Percentiles rank a stretch among this genome's conserved stretches.
phyloP scores from a whole-genome alignment of 202 grass and related monocot genomes.

The Cymbopogon flexuosus region DNA sequence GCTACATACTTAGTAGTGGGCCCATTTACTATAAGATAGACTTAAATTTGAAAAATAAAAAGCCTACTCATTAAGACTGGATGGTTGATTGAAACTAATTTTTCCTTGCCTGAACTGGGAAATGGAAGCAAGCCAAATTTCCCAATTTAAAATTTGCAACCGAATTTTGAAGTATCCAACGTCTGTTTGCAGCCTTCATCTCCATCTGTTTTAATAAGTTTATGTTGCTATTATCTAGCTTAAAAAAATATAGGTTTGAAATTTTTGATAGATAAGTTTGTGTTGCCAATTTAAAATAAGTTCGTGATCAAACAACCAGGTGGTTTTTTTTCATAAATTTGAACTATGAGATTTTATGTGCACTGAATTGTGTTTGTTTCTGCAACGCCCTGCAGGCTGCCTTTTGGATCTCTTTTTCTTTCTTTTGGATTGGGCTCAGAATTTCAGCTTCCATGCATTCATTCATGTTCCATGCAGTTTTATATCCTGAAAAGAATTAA shows the following conservation, averaged over 20 bases:
- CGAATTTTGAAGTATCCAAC: background rate
- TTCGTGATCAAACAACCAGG: background rate
- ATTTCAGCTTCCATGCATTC: constrained; percentile 10
- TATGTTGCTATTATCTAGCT: background rate
- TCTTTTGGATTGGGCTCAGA: constrained; percentile 13
- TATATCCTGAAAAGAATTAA: constrained; percentile 8
- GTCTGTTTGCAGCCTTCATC: constrained; percentile 8
- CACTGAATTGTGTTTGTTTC: constrained; percentile 4
- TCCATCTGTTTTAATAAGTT: constrained; percentile 6
- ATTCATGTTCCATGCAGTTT: constrained; percentile 16
- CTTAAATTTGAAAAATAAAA: constrained; percentile 1
- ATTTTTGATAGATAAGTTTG: background rate
- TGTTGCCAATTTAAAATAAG: too few species aligned
- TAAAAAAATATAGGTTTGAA: background rate
- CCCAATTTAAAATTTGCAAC: too few species aligned
- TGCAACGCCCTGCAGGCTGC: constrained; percentile 1
- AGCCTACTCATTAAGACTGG: background rate
- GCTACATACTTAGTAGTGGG: background rate
- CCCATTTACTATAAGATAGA: background rate
- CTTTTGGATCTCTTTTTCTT: background rate
- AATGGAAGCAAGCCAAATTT: background rate
- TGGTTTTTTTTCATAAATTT: background rate
- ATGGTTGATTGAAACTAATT: background rate
- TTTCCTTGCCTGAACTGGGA: constrained; percentile 2
- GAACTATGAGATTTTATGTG: constrained; percentile 2